These are phyloP conservation scores for Calcarisporium arbuscula DNA, from an alignment of 2,329 filamentous ascomycete species.

Conservation along the genomic window DNA sequence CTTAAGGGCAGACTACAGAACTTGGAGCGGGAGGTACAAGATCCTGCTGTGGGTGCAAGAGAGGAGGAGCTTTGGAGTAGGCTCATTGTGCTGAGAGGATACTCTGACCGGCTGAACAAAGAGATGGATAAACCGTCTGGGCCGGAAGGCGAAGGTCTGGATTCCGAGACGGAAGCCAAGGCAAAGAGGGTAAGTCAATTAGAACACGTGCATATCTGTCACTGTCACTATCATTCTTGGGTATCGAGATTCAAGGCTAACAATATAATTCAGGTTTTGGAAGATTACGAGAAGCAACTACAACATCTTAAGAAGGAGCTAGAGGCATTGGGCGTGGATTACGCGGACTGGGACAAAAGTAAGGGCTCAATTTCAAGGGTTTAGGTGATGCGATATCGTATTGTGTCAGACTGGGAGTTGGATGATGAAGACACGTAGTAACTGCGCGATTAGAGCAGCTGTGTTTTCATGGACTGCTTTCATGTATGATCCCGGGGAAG, in stretches of 20 bases:
- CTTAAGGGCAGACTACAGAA: slow-evolving; percentile 64
- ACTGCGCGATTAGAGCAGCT: too few species aligned
- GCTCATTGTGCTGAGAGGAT: slow-evolving; percentile 66
- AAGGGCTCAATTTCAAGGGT: slow-evolving; percentile 33
- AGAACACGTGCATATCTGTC: too few species aligned
- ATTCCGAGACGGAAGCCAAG: slow-evolving; percentile 64
- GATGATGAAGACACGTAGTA: too few species aligned
- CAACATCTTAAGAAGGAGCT: slow-evolving; percentile 68
- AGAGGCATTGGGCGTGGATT: slow-evolving; percentile 55
- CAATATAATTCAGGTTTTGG: slow-evolving; percentile 53
- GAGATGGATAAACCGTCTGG: slow-evolving; percentile 65
- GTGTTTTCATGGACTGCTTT: too few species aligned
- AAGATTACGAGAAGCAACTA: slow-evolving; percentile 77
- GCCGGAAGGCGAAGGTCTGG: slow-evolving; percentile 50
- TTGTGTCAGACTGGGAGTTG: too few species aligned
- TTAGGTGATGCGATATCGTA: slow-evolving; percentile 18
- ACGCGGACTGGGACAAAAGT: slow-evolving; percentile 48
- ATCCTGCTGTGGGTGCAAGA: slow-evolving; percentile 67
- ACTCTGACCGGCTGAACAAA: slow-evolving; percentile 64
- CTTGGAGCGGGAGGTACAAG: slow-evolving; percentile 64
- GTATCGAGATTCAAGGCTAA: slow-evolving; percentile 9
- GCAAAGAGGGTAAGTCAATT: slow-evolving; percentile 61
- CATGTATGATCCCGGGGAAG: too few species aligned
- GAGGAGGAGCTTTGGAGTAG: slow-evolving; percentile 84
- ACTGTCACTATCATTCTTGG: background rate